A percentile compares a stretch with the other conserved stretches of the same genome.
These are phyloP conservation scores for Aspergillus steynii DNA, from an alignment of 495 filamentous ascomycete genomes.

Conservation along the genomic window DNA sequence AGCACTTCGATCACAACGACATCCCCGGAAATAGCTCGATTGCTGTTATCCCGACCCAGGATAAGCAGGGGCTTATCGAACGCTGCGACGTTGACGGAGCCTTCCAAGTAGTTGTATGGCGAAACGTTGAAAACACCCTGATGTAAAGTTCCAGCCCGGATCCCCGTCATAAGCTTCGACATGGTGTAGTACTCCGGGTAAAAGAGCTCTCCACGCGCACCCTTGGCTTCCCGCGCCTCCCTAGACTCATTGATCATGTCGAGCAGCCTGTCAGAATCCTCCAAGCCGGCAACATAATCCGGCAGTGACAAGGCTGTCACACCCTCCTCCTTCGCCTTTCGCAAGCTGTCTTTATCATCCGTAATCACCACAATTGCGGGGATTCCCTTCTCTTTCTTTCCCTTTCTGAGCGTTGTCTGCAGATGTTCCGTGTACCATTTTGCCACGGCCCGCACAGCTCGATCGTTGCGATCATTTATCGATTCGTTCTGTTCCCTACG, in stretches of 20 bases:
- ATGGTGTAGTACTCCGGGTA: conserved; percentile 83
- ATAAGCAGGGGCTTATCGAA: conserved; percentile 88
- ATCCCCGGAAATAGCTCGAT: conserved; percentile 88
- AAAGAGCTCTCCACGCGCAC: conserved; percentile 65
- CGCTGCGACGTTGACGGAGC: conserved; percentile 80
- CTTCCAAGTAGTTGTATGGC: conserved; percentile 96
- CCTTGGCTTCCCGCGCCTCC: conserved; percentile 64
- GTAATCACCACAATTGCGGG: conserved; percentile 90
- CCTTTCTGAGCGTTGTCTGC: conserved; percentile 49
- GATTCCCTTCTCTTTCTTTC: conserved; percentile 56
- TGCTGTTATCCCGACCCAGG: conserved; percentile 94
- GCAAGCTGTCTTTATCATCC: conserved; percentile 84
- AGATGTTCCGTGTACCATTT: conserved; percentile 89
- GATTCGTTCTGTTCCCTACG: conserved; percentile 72
- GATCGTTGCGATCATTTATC: conserved; percentile 96
- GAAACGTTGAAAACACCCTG: conserved; percentile 96
- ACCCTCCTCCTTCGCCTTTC: conserved; percentile 75
- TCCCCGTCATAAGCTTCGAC: conserved; percentile 93
- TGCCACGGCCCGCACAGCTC: conserved; percentile 82
- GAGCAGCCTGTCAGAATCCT: conserved; percentile 80
- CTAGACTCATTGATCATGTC: conserved; percentile 88
- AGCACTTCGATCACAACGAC: conserved; percentile 88
- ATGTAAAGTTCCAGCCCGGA: conserved; percentile 82
- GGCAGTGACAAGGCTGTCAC: conserved; percentile 65
- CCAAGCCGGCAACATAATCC: conserved; percentile 79